Base-by-base conservation (phyloP, 2,329 filamentous ascomycete species). In the Sclerotiophoma versabilis region DNA sequence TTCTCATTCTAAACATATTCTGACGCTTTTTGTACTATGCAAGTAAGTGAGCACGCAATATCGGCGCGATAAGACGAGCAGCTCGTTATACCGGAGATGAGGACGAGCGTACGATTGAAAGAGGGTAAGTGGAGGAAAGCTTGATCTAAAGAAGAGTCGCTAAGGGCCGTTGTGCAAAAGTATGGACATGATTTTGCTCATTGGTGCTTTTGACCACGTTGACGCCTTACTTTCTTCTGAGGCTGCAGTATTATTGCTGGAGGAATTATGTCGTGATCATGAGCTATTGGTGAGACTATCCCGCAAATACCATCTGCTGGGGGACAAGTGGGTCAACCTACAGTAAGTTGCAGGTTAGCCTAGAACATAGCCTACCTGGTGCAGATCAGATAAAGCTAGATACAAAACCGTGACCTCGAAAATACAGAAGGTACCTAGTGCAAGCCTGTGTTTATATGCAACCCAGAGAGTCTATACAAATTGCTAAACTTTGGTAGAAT, bases 121-220 rank as follows among this genome's bases (percentile, higher is more conserved):
- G 17, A 15, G 37, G 37, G 43, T 1, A 48, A 37, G 48, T 52
- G 53, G 48, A 48, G 48, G 32, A 52, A 48, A 52, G 48, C 48
- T 56, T 56, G 14, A 38, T 46, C 30, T n/a, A 38, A 56, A 47
- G 42, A 43, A 51, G 48, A 36, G 33, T 32, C 52, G 46, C 39
- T 50, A 49, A 29, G 41, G 43, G 38, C 37, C 12, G 30, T 43
- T 22, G n/a, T 25, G 38, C 50, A 54, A 44, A 44, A 44, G 20
- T 48, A 12, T 12, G 10, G n/a, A 38, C 14, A 34, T 34, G 20
- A 19, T 38, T 33, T 32, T 12, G 33, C 33, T 32, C 41, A 32
- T 27, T 19, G 8, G 44, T 37, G 44, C 20, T 30, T 20, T 10
- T 22, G 12, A n/a, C 23, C 14, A 10, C 5, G 14, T 9, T 29